Percentiles rank a stretch among this genome's conserved stretches.
Conservation (phyloP, 1,284 basidiomycete genomes). For the Leccinum pachyderme region DNA sequence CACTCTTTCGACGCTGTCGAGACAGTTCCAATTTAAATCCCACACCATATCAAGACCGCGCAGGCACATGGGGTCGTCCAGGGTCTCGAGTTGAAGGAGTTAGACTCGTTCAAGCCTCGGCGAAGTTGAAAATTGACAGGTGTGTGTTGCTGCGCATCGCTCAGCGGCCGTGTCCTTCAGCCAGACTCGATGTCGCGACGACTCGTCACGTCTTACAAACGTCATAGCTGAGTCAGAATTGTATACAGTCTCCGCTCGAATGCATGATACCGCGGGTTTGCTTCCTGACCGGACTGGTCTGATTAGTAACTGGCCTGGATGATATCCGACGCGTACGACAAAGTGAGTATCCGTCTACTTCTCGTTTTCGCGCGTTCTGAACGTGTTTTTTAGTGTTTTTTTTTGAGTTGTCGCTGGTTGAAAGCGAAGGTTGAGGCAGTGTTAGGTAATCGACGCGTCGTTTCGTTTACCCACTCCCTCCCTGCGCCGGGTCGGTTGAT, state of each 20-base stretch:
- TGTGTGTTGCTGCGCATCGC: slow-evolving; percentile 1
- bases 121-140: neutral
- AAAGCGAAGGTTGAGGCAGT: slow-evolving; percentile 9
- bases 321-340: neutral
- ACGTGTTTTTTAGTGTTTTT: neutral
- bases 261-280: neutral
- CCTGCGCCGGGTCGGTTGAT: slow-evolving; percentile 26
- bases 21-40: neutral
- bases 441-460: slow-evolving; percentile 35
- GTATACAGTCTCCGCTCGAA: slow-evolving; percentile 22
- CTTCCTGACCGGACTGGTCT: slow-evolving; percentile 6
- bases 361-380: neutral
- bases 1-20: neutral
- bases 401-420: slow-evolving; percentile 24
- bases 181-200: slow-evolving; percentile 1
- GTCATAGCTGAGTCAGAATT: slow-evolving; percentile 3
- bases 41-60: neutral
- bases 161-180: neutral
- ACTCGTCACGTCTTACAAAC: slow-evolving; percentile 6
- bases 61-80: neutral
- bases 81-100: neutral
- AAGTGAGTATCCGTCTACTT: neutral
- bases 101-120: neutral
- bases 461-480: slow-evolving; percentile 24
- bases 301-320: slow-evolving; percentile 16